Percentiles rank a stretch among this genome's conserved stretches.
Evolutionary conservation across 345 rosid genomes (phyloP).

Genomic region (Nephelium lappaceum): DNA sequence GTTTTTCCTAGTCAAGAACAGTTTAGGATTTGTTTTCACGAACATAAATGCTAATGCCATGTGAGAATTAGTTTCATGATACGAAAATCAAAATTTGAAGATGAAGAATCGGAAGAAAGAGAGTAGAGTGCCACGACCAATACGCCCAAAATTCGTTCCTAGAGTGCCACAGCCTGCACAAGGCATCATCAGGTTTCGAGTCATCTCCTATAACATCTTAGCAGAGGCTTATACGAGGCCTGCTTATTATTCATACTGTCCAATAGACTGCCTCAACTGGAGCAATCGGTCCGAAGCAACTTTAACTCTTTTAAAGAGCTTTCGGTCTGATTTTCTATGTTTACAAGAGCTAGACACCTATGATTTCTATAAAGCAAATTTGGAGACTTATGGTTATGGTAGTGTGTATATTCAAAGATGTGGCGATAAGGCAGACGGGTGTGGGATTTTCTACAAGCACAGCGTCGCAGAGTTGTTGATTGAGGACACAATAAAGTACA

Average conservation of each 20-base stretch:
- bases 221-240: slow-evolving; percentile 49
- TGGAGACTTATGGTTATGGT: slow-evolving; percentile 66
- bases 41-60: no score
- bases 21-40: no score
- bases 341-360: slow-evolving; percentile 86
- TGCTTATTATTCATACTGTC: slow-evolving; percentile 60
- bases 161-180: neutral
- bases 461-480: slow-evolving; percentile 62
- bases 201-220: slow-evolving; percentile 67
- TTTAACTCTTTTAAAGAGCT: slow-evolving; percentile 54
- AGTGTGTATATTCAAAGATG: slow-evolving; percentile 74
- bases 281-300: slow-evolving; percentile 78
- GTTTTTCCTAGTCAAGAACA: no score
- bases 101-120: no score
- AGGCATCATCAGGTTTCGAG: slow-evolving; percentile 15
- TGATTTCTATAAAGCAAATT: slow-evolving; percentile 61
- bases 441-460: slow-evolving; percentile 78
- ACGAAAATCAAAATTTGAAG: no score
- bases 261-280: slow-evolving; percentile 85
- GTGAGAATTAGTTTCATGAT: no score
- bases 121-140: no score
- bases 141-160: no score
- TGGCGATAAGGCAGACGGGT: slow-evolving; percentile 86
- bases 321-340: slow-evolving; percentile 77
- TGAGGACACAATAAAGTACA: slow-evolving; percentile 75